These are phyloP conservation scores for Neotropicomus parvogracilis DNA, from an alignment of 1,284 basidiomycete genomes.

Conservation along the genomic window DNA sequence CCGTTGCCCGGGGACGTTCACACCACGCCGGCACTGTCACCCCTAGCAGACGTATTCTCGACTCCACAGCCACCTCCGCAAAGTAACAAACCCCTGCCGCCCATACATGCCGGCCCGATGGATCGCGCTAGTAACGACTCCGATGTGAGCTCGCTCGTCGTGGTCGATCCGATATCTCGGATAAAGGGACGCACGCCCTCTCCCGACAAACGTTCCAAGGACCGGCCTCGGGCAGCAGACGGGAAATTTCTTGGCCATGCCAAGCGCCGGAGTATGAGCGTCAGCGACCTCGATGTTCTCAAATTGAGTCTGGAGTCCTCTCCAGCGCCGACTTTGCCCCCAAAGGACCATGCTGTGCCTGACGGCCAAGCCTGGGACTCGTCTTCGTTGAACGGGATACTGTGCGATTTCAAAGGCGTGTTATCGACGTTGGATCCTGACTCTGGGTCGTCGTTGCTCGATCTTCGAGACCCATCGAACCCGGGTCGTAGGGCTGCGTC, in stretches of 20 bases:
- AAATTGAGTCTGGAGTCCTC: conserved; percentile 39
- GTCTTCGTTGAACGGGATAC: conserved; percentile 51
- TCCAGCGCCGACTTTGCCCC: conserved; percentile 37
- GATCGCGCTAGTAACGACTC: conserved; percentile 40
- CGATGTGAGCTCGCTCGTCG: conserved; percentile 53
- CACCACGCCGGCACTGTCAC: conserved; percentile 36
- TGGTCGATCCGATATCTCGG: conserved; percentile 48
- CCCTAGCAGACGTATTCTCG: conserved; percentile 53
- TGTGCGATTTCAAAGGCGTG: conserved; percentile 68
- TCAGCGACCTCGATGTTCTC: conserved; percentile 62
- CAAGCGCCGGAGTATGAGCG: conserved; percentile 72
- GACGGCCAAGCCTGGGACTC: conserved; percentile 42
- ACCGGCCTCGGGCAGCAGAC: conserved; percentile 26
- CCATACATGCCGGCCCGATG: conserved; percentile 41
- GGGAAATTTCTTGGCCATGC: conserved; percentile 31
- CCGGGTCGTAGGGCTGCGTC: conserved; percentile 43
- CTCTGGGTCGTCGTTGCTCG: conserved; percentile 45
- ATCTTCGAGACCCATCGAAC: conserved; percentile 61
- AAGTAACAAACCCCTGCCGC: conserved; percentile 58
- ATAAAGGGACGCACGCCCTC: conserved; percentile 25
- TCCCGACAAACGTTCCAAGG: conserved; percentile 24
- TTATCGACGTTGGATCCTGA: conserved; percentile 60
- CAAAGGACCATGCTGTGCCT: conserved; percentile 29
- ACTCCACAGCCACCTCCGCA: conserved; percentile 32
- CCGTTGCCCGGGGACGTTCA: conserved; percentile 54